phyloP scores from a whole-genome alignment of 192 early-diverging fungal genomes.

The Gryganskiella cystojenkinii region DNA sequence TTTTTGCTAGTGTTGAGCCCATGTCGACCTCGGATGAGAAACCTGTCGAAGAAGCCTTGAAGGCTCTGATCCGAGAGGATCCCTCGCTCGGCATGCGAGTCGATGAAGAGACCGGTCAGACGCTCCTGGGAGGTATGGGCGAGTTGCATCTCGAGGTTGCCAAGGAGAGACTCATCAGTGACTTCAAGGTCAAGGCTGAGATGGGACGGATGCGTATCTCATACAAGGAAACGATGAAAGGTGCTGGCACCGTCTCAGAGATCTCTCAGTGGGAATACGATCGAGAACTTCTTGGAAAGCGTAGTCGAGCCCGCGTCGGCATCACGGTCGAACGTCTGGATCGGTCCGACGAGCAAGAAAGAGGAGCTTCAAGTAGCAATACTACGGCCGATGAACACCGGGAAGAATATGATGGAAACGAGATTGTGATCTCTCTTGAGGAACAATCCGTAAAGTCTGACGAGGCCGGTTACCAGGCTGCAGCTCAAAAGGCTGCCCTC shows the following conservation, averaged over 20 bases:
- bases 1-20: constrained; percentile 82
- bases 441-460: constrained; percentile 22
- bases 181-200: constrained; percentile 79
- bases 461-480: constrained; percentile 24
- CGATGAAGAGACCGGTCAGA: constrained; percentile 91
- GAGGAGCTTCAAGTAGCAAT: background rate
- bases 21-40: constrained; percentile 82
- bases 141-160: constrained; percentile 95
- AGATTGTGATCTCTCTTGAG: constrained; percentile 37
- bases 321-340: constrained; percentile 64
- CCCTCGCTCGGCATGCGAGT: constrained; percentile 80
- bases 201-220: constrained; percentile 90
- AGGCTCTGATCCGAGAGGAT: constrained; percentile 84
- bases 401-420: constrained; percentile 55
- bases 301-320: constrained; percentile 64
- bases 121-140: constrained; percentile 91
- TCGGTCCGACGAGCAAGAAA: constrained; percentile 42
- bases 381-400: background rate
- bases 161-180: constrained; percentile 83
- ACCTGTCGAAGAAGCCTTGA: constrained; percentile 76
- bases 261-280: constrained; percentile 66
- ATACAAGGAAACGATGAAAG: constrained; percentile 82
- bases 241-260: constrained; percentile 32
- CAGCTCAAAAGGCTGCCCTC: constrained; percentile 17
- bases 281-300: constrained; percentile 77